A percentile compares a stretch with the other conserved stretches of the same genome.
Conservation (phyloP, 2,329 filamentous ascomycete species). For the Periconia digitata region DNA sequence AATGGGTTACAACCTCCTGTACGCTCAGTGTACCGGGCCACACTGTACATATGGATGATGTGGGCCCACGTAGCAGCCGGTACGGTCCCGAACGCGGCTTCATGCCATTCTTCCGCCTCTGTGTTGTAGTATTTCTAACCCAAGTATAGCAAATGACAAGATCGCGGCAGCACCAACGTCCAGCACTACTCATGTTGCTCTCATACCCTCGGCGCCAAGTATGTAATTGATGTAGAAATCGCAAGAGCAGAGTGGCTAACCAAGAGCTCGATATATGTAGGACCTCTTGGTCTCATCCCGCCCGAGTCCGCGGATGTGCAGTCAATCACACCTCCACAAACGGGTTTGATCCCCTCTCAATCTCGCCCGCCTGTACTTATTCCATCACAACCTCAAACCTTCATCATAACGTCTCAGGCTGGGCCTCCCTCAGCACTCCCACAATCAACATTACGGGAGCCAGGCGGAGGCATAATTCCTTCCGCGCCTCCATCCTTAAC, state of each 20-base stretch:
- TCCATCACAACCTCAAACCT: conserved; percentile 3
- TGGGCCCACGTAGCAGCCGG: conserved; percentile 19
- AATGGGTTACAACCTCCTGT: conserved; percentile 6
- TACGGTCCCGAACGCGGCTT: conserved; percentile 17
- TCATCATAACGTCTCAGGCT: conserved; percentile 1
- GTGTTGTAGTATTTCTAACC: conserved; percentile 14
- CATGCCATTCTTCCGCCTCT: conserved; percentile 3
- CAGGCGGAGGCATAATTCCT: conserved; percentile 7
- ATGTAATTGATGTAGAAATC: conserved; percentile 5
- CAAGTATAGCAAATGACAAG: conserved; percentile 13
- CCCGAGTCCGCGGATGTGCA: conserved; percentile 11
- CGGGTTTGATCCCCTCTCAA: conserved; percentile 12
- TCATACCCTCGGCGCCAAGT: conserved; percentile 23
- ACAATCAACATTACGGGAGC: neutral
- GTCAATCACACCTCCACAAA: conserved; percentile 7
- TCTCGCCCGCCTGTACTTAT: conserved; percentile 3
- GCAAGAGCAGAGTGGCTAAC: neutral
- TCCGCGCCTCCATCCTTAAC: conserved; percentile 1
- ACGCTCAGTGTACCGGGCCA: conserved; percentile 16
- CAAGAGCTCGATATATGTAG: conserved; percentile 2
- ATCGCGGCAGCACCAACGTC: conserved; percentile 6
- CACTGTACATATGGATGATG: conserved; percentile 23
- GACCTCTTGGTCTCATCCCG: conserved; percentile 8
- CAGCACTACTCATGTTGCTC: conserved; percentile 8
- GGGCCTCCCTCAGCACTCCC: neutral